Evolutionary conservation across 164 flowering plant genomes (phyloP).

Genomic region (Vitis amurensis): DNA sequence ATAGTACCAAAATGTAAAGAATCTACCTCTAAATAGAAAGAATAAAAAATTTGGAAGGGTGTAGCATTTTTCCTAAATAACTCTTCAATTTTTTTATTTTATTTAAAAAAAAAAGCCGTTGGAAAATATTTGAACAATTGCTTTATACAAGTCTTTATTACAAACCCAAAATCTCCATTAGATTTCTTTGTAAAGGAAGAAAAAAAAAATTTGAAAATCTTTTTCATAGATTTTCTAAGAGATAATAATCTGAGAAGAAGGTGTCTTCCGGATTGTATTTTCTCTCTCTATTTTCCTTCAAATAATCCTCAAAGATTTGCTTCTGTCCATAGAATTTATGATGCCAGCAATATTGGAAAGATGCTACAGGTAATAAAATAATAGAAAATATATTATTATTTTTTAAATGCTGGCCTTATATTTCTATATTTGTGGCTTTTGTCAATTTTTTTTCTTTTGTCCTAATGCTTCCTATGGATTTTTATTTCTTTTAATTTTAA

Average conservation of each 20-base stretch:
- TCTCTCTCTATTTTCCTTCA: constrained; percentile 51
- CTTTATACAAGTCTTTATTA: background rate
- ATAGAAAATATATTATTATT: too few species aligned
- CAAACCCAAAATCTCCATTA: background rate
- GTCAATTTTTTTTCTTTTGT: too few species aligned
- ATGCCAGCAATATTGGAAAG: constrained; percentile 45
- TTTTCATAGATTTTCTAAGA: constrained; percentile 5
- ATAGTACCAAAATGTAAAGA: background rate
- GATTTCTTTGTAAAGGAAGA: constrained; percentile 4
- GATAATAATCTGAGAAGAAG: constrained; percentile 31
- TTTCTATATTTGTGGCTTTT: too few species aligned
- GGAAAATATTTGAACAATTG: constrained; percentile 1
- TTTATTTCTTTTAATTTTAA: too few species aligned
- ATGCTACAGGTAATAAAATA: constrained; percentile 37
- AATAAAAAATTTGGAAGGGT: background rate
- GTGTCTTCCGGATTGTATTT: constrained; percentile 51
- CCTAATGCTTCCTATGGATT: too few species aligned
- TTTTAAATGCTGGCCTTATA: too few species aligned
- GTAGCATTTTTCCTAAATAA: constrained; percentile 8
- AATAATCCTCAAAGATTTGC: constrained; percentile 41
- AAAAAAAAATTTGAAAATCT: background rate
- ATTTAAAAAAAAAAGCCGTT: constrained; percentile 10
- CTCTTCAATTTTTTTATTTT: background rate
- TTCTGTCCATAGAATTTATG: constrained; percentile 43
- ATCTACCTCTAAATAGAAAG: background rate